phyloP scores from a whole-genome alignment of 1,284 basidiomycete genomes.

The Coriolopsis trogii region DNA sequence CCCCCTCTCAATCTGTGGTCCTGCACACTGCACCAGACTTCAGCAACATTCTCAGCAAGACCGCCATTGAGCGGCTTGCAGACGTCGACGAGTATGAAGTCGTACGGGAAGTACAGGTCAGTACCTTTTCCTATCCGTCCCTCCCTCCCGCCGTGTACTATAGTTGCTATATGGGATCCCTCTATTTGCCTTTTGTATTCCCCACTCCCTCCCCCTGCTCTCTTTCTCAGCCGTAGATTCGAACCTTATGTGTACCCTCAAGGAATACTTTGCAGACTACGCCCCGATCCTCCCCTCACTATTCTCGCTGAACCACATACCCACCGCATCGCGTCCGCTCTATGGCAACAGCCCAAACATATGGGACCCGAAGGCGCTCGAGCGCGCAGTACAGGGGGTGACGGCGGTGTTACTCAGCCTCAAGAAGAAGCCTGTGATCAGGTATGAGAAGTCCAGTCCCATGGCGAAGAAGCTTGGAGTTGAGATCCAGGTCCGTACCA shows the following conservation, averaged over 20 bases:
- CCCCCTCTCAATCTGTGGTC: constrained; percentile 4
- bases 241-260: constrained; percentile 28
- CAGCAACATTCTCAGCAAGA: constrained; percentile 91
- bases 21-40: constrained; percentile 67
- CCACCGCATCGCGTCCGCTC: constrained; percentile 61
- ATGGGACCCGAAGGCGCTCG: constrained; percentile 79
- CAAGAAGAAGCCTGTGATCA: constrained; percentile 93
- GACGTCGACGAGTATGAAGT: constrained; percentile 96
- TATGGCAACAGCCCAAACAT: constrained; percentile 67
- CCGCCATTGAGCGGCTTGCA: constrained; percentile 90
- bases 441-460: constrained; percentile 92
- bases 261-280: constrained; percentile 98
- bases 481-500: constrained; percentile 74
- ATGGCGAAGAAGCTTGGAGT: constrained; percentile 90
- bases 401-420: constrained; percentile 88
- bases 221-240: neutral
- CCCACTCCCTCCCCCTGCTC: neutral
- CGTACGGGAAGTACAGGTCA: constrained; percentile 93
- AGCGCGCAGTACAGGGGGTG: constrained; percentile 83
- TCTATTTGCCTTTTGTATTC: too few relatives aligned
- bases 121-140: constrained; percentile 23
- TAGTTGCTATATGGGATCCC: neutral
- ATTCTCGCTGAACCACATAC: constrained; percentile 86
- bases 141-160: neutral
- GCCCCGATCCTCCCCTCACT: constrained; percentile 85